Base-by-base conservation (phyloP, 257 asterid genomes). In the Scutellaria galericulata region DNA sequence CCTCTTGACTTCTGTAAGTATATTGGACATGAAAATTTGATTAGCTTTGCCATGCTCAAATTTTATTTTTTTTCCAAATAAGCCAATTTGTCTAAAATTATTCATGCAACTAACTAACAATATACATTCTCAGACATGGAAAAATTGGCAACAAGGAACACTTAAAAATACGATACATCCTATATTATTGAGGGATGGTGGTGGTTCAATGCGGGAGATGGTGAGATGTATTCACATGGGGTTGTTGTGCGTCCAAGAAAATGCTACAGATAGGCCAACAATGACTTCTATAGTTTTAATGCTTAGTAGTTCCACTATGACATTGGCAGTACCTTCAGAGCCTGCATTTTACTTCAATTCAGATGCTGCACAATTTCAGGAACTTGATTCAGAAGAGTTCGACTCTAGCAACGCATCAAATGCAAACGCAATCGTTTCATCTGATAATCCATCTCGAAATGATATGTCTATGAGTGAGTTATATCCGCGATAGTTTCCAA, bases 1-100 rank as follows among this genome's bases (percentile, higher is more conserved):
- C 71, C 82, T 87, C 71, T 42, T 82, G 15, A 83, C 84, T 64
- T 64, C 37, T 50, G 89, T 84, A 75, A 83, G 86, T 56, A 46
- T 12, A 40, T 7, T 3, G 13, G 37, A 31, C 24, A 20, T 45
- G 7, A n/a, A 64, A 37, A 27, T 27, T 12, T 1, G 11, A 20
- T 54, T 54, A 12, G n/a, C 2, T 27, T 1, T 27, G 35, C 35
- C 35, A 27, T 31, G 37, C 37, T 31, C 37, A 31, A 31, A 1
- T 1, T 27, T 2, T 27, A 0, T 27, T 31, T 31, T 31, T 31
- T 3, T 24, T 24, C 27, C 27, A 24, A 24, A 24, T 24, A 31
- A 31, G 13, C 68, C 57, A 50, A 11, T 58, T 14, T n/a, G 48
- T 11, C 42, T 37, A 48, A 7, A n/a, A 60, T 37, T 24, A 3